Conservation (phyloP, 1,284 basidiomycete genomes). For the Phylloporus sp. region DNA sequence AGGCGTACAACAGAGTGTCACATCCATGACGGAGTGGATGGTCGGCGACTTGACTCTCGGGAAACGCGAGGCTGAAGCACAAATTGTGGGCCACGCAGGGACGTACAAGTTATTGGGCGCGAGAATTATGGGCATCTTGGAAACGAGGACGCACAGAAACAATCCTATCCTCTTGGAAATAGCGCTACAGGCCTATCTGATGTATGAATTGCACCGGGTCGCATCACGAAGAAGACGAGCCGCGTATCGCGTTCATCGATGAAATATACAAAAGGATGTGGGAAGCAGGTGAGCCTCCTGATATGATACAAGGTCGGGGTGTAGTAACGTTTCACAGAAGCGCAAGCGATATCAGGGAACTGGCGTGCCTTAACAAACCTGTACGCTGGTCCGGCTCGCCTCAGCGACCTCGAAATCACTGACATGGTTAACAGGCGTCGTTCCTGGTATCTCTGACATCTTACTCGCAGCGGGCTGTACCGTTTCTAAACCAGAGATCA, state of each 20-base stretch:
- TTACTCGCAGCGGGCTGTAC: slow-evolving; percentile 23
- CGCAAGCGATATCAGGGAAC: slow-evolving; percentile 25
- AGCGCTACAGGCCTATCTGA: slow-evolving; percentile 28
- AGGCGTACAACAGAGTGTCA: slow-evolving; percentile 24
- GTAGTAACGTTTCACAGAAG: slow-evolving; percentile 19
- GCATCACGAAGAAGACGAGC: slow-evolving; percentile 24
- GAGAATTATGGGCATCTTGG: slow-evolving; percentile 17
- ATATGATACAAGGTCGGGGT: no score
- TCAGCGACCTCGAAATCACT: slow-evolving; percentile 20
- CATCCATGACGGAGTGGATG: slow-evolving; percentile 26
- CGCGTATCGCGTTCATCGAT: slow-evolving; percentile 21
- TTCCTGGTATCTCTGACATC: slow-evolving; percentile 26
- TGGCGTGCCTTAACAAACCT: slow-evolving; percentile 28
- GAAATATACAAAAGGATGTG: slow-evolving; percentile 29
- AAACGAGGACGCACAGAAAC: slow-evolving; percentile 20
- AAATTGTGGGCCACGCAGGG: no score
- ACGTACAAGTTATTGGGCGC: no score
- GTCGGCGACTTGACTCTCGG: slow-evolving; percentile 15
- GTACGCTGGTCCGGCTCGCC: slow-evolving; percentile 16
- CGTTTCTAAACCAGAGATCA: slow-evolving; percentile 11
- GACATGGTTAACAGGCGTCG: slow-evolving; percentile 12
- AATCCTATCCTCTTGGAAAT: slow-evolving; percentile 28
- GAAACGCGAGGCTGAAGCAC: no score
- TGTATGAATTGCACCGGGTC: slow-evolving; percentile 21
- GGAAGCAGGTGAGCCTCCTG: slow-evolving; percentile 19